Evolutionary conservation across 805 yeast genomes (phyloP), one percentile per base, ranked within the genome.

Genomic region (Pichia cephalocereana): DNA sequence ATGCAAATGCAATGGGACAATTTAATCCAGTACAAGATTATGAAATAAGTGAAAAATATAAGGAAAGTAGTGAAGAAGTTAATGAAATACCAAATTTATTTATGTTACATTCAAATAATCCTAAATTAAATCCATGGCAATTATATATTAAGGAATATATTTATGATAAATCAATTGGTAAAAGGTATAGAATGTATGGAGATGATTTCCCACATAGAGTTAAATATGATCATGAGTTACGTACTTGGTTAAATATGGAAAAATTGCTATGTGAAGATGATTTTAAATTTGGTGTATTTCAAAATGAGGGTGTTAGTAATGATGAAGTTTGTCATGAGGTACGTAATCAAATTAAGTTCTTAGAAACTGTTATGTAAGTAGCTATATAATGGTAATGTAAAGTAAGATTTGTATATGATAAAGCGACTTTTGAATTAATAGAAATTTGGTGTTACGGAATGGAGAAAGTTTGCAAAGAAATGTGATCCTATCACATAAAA

Each of bases 1-100:
- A 71, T n/a, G 91, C 90, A 17, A 76, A 81, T 10, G 86, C 85
- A 3, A 86, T 86, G 88, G 82, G 83, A 6, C 95, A 86, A 62
- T 77, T 70, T 52, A 79, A 83, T 58, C 87, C 90, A 3, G 62
- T 71, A n/a, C 74, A 74, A 41, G 95, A 86, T 62, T 78, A 68
- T 46, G 57, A 60, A 44, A 49, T 67, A 15, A 58, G 57, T 50
- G 43, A 52, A 32, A 58, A 56, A 27, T 68, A 66, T 41, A 47
- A 54, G 34, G 52, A 57, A 3, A 23, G 41, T 3, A 43, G 44
- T 3, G 56, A 51, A 2, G 46, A 48, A 4, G 58, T 60, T 18
- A 38, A 45, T 3, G 65, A 58, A 34, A n/a, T 70, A 72, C 42
- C 57, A 57, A 38, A 58, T 67, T 12, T 37, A 17, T 55, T 80